phyloP scores from a whole-genome alignment of 1,284 basidiomycete genomes.

The Ustilago tritici region DNA sequence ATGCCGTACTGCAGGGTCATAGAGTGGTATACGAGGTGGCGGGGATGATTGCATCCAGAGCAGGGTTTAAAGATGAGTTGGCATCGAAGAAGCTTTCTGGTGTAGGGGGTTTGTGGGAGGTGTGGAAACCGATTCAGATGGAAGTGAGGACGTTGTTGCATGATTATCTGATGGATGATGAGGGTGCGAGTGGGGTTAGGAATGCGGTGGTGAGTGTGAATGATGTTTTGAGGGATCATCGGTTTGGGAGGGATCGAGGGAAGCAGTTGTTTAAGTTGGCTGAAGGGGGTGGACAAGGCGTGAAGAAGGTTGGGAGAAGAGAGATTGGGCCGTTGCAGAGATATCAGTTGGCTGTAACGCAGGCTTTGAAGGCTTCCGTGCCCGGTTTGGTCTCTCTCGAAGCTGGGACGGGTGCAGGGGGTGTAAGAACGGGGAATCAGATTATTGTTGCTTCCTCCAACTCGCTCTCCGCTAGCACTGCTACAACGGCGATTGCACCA shows the following conservation, averaged over 20 bases:
- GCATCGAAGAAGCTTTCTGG: conserved; percentile 43
- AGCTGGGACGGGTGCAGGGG: background rate
- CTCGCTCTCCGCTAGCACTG: background rate
- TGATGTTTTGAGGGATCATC: conserved; percentile 77
- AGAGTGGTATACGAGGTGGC: conserved; percentile 89
- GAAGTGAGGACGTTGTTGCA: conserved; percentile 85
- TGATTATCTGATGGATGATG: conserved; percentile 91
- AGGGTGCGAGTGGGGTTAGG: conserved; percentile 80
- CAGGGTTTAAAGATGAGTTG: conserved; percentile 53
- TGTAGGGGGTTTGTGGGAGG: conserved; percentile 75
- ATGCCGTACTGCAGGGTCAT: conserved; percentile 93
- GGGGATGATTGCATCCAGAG: conserved; percentile 50
- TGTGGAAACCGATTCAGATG: conserved; percentile 90
- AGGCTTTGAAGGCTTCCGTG: conserved; percentile 87
- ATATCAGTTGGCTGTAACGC: conserved; percentile 87
- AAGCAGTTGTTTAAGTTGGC: conserved; percentile 83
- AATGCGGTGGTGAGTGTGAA: conserved; percentile 93
- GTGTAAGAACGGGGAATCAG: conserved; percentile 19
- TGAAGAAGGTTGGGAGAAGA: conserved; percentile 72
- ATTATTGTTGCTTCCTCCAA: conserved; percentile 36
- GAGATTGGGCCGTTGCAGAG: conserved; percentile 73
- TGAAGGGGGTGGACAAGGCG: conserved; percentile 65
- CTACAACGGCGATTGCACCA: background rate
- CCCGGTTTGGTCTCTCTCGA: conserved; percentile 81
- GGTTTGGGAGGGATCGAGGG: conserved; percentile 56